phyloP scores from a whole-genome alignment of 2,329 filamentous ascomycete genomes.

The Hypoxylon sp. region DNA sequence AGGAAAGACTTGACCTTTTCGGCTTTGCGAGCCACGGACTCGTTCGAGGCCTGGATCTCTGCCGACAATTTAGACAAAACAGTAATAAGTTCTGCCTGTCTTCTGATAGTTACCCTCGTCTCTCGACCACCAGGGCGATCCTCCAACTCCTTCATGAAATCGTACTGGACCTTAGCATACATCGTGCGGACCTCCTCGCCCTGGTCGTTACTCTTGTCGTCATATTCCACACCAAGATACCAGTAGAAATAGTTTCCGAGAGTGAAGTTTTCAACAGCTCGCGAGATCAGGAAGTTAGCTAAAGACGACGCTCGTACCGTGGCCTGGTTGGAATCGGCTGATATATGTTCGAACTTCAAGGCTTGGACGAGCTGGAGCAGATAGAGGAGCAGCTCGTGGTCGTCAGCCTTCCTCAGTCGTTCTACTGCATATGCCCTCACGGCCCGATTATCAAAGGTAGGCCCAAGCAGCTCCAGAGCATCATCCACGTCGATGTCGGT shows the following conservation, averaged over 20 bases:
- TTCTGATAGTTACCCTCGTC: conserved; percentile 76
- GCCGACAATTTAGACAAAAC: conserved; percentile 88
- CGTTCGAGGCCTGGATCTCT: conserved; percentile 82
- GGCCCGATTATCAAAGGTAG: conserved; percentile 85
- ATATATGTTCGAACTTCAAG: conserved; percentile 87
- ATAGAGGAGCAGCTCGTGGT: conserved; percentile 90
- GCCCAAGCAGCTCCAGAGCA: conserved; percentile 90
- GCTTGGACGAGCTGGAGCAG: conserved; percentile 94
- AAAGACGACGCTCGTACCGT: conserved; percentile 77
- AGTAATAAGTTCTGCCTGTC: conserved; percentile 89
- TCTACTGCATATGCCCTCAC: conserved; percentile 95
- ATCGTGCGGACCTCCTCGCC: conserved; percentile 79
- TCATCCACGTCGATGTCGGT: conserved; percentile 97
- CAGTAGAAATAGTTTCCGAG: conserved; percentile 96
- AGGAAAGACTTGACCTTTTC: conserved; percentile 86
- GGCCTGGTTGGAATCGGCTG: conserved; percentile 66
- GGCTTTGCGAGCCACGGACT: conserved; percentile 80
- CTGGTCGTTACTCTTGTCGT: conserved; percentile 81
- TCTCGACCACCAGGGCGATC: conserved; percentile 74
- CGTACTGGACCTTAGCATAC: conserved; percentile 91
- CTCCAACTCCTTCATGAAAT: conserved; percentile 91
- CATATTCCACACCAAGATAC: conserved; percentile 98
- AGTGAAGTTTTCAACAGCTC: conserved; percentile 86
- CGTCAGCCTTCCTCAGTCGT: conserved; percentile 87
- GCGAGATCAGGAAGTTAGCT: conserved; percentile 85